A percentile compares a stretch with the other conserved stretches of the same genome.
phyloP scores from a whole-genome alignment of 2,329 filamentous ascomycete genomes.

The Scytalidium lignicola region DNA sequence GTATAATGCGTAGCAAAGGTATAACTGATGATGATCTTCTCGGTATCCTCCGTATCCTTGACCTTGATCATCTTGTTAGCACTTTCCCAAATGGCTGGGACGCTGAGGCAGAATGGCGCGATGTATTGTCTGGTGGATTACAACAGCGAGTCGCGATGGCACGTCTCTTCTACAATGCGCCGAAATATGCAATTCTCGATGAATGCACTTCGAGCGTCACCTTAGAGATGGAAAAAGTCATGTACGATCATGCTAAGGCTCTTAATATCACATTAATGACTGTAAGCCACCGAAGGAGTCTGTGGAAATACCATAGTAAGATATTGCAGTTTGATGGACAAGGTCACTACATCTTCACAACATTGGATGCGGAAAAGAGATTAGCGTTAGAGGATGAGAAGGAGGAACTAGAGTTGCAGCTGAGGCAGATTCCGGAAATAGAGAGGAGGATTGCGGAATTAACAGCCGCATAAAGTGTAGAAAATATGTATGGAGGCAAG shows the following conservation, averaged over 20 bases:
- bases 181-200: constrained; percentile 91
- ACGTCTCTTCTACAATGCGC: constrained; percentile 86
- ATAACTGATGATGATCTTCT: constrained; percentile 78
- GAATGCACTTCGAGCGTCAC: constrained; percentile 97
- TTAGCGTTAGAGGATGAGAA: constrained; percentile 91
- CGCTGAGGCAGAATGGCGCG: constrained; percentile 92
- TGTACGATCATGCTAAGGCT: constrained; percentile 95
- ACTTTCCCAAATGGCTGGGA: constrained; percentile 79
- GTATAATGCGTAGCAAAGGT: constrained; percentile 80
- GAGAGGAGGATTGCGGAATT: constrained; percentile 81
- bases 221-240: constrained; percentile 85
- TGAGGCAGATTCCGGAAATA: constrained; percentile 82
- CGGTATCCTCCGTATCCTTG: constrained; percentile 70
- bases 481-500: not conserved
- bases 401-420: constrained; percentile 82
- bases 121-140: constrained; percentile 84
- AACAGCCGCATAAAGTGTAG: constrained; percentile 37
- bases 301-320: constrained; percentile 95
- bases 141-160: constrained; percentile 98
- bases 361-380: constrained; percentile 79
- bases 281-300: constrained; percentile 80
- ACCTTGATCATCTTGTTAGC: constrained; percentile 77
- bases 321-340: constrained; percentile 97
- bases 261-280: constrained; percentile 96
- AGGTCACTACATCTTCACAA: constrained; percentile 84